phyloP scores from a whole-genome alignment of 495 filamentous ascomycete species.

The Xylaria longipes region DNA sequence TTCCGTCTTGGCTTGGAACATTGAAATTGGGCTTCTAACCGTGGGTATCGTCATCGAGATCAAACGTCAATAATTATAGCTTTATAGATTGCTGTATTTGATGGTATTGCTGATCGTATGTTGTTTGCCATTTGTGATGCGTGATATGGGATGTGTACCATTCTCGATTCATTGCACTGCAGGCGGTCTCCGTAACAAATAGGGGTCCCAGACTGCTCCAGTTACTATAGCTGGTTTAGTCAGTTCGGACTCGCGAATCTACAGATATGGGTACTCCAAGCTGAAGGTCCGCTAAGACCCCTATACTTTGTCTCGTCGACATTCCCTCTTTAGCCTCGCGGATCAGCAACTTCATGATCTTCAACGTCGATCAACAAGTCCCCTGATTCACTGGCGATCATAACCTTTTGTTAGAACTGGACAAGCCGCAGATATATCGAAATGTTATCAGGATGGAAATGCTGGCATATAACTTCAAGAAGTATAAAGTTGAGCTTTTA shows the following conservation, averaged over 20 bases:
- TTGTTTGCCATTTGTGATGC: not conserved
- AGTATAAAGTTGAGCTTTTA: conserved; percentile 10
- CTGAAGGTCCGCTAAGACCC: not conserved
- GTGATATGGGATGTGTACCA: not conserved
- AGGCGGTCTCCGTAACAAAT: not conserved
- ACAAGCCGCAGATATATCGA: not conserved
- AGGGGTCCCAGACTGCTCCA: not conserved
- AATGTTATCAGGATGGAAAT: not conserved
- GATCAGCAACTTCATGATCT: conserved; percentile 9
- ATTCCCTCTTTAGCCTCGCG: conserved; percentile 22
- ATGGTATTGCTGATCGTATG: not conserved
- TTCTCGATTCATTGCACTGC: not conserved
- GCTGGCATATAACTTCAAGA: not conserved
- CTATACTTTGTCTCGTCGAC: not conserved
- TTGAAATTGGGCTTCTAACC: not conserved
- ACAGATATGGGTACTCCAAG: not conserved
- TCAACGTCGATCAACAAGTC: conserved; percentile 14
- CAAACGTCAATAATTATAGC: not conserved
- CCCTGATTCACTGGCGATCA: conserved; percentile 12
- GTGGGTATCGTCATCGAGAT: not conserved
- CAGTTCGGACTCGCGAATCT: not conserved
- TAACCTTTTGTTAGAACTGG: not conserved
- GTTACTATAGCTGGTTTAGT: not conserved
- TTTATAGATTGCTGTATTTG: not conserved
- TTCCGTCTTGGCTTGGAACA: not conserved